Base-by-base conservation (phyloP, 495 filamentous ascomycete genomes). In the Penicillium ochrochloron region DNA sequence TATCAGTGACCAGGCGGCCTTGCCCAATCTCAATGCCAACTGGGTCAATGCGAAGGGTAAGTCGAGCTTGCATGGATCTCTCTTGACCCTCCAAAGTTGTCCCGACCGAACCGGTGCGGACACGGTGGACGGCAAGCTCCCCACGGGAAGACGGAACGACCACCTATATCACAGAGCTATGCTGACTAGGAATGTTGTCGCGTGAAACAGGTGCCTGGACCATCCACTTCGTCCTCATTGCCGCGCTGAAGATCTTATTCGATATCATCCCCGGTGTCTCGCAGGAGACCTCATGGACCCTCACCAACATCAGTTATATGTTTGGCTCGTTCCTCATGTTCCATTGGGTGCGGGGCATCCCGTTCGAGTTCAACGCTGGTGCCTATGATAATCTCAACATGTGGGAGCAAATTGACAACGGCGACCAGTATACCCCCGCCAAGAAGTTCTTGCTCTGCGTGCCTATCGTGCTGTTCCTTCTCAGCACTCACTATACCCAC, bases 391-490 rank as follows among this genome's bases (percentile, higher is more conserved):
- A 98, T 74, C 85, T 98, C 67, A 98, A 97, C 80, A 97, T 99
- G 94, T 99, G 95, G 95, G 95, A 99, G 82, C 95, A 99, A 82
- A 99, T 99, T 74, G 95, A 99, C 81, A 95, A 99, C 71, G 95
- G 95, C 33, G 95, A 95, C 76, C 95, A 99, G 75, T 99, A 97
- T 80, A 99, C 95, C 6, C 95, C 95, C 14, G 88, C 95, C 60
- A 99, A 99, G 86, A 99, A 99, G 78, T 99, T 97, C 77, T 79
- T 99, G 63, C 87, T 99, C 69, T 92, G 88, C 63, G 95, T 97
- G 53, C 95, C 95, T 34, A 93, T 99, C 65, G 85, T 93, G 64
- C 85, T 99, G 69, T 99, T 99, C 75, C 84, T 99, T 60, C 82
- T 97, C 63, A 97, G 94, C 83, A 99, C 95, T 56, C 95, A 99